Conservation (phyloP, 306 rosid genomes). For the Sicyos edulis region DNA sequence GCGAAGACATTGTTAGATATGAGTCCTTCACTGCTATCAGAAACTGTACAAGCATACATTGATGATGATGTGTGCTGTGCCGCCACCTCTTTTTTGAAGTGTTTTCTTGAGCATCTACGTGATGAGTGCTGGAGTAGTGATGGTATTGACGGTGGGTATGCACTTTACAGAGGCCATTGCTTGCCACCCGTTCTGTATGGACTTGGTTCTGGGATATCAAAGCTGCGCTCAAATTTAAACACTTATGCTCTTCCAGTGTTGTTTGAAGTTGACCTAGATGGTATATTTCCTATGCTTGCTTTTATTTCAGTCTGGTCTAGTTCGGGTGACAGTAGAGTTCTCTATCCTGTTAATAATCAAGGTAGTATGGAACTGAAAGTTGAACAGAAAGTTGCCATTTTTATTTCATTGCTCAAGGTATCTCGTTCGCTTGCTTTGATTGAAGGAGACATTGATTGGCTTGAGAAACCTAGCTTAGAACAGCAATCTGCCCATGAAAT, state of each 20-base stretch:
- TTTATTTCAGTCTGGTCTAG: conserved; percentile 61
- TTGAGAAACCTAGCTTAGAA: conserved; percentile 30
- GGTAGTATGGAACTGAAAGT: conserved; percentile 48
- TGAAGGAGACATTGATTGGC: conserved; percentile 90
- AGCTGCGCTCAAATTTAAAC: conserved; percentile 83
- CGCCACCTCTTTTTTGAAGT: conserved; percentile 73
- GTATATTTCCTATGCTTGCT: conserved; percentile 81
- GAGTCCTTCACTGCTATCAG: conserved; percentile 55
- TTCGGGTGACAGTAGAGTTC: conserved; percentile 33
- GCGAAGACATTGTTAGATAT: conserved; percentile 61
- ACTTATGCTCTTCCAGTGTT: conserved; percentile 80
- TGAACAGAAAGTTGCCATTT: conserved; percentile 86
- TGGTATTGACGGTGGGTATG: conserved; percentile 84
- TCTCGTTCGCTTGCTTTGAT: conserved; percentile 85
- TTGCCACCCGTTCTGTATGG: conserved; percentile 70
- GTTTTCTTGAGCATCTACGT: conserved; percentile 78
- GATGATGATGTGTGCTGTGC: conserved; percentile 98
- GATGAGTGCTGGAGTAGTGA: conserved; percentile 83
- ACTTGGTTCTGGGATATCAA: conserved; percentile 85
- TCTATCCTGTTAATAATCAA: conserved; percentile 39
- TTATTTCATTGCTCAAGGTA: conserved; percentile 88
- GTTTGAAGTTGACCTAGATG: conserved; percentile 77
- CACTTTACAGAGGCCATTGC: conserved; percentile 63
- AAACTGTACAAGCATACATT: conserved; percentile 59
- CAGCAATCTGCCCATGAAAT: conserved; percentile 27